These are phyloP conservation scores for Yamadazyma phyllophila DNA, from an alignment of 805 yeast genomes.

Conservation along the genomic window DNA sequence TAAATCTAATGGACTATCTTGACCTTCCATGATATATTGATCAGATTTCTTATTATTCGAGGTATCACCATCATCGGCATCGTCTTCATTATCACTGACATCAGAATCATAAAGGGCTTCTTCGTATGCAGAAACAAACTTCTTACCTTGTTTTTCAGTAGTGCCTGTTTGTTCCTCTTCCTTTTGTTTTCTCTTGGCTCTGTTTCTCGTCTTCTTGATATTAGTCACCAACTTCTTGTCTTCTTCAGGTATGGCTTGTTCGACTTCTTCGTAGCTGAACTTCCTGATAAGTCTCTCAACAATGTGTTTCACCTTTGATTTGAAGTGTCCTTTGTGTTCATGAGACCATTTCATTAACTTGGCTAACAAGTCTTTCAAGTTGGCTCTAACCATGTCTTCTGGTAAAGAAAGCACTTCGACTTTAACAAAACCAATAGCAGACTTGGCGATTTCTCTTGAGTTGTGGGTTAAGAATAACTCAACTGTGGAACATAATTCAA, in stretches of 20 bases:
- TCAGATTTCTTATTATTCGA: constrained; percentile 42
- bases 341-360: constrained; percentile 90
- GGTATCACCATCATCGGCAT: constrained; percentile 34
- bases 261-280: constrained; percentile 86
- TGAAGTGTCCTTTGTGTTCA: constrained; percentile 94
- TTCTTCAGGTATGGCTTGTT: constrained; percentile 82
- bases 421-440: constrained; percentile 92
- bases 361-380: constrained; percentile 61
- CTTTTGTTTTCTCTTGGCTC: constrained; percentile 72
- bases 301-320: constrained; percentile 87
- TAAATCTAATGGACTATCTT: constrained; percentile 80
- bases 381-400: constrained; percentile 65
- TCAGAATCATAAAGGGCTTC: constrained; percentile 80
- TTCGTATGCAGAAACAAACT: constrained; percentile 84
- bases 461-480: constrained; percentile 88
- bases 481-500: constrained; percentile 81
- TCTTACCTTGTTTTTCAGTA: constrained; percentile 32
- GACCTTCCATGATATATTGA: constrained; percentile 75
- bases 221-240: constrained; percentile 81
- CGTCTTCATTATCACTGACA: constrained; percentile 57
- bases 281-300: constrained; percentile 87
- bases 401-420: constrained; percentile 84
- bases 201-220: constrained; percentile 80
- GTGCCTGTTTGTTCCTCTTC: constrained; percentile 27
- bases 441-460: constrained; percentile 89